Conservation (phyloP, 306 rosid species). For the Notholithocarpus densiflorus region DNA sequence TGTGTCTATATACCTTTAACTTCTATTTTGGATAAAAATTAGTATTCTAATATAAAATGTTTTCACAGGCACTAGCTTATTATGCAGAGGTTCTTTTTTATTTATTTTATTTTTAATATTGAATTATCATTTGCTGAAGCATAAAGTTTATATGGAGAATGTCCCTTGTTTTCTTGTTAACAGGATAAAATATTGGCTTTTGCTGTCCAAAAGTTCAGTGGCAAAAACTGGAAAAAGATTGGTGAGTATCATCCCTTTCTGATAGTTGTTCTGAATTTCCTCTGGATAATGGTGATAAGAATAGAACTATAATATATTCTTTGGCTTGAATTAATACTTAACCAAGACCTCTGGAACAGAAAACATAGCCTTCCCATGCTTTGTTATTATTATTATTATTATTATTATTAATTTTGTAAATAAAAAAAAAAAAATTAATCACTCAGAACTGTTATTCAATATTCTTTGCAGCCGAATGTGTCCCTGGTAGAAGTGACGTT, state of each 20-base stretch:
- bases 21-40: no score
- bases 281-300: neutral
- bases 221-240: conserved; percentile 44
- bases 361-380: no score
- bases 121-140: neutral
- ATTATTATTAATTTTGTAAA: no score
- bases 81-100: no score
- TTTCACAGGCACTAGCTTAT: no score
- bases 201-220: conserved; percentile 28
- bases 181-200: conserved; percentile 31
- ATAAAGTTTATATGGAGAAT: neutral
- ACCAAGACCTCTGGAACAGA: no score
- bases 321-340: neutral
- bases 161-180: conserved; percentile 1
- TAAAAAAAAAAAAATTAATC: neutral
- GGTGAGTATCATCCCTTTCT: conserved; percentile 23
- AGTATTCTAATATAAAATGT: no score
- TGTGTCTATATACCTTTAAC: neutral
- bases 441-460: neutral
- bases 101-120: neutral
- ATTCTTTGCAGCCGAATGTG: conserved; percentile 34
- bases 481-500: conserved; percentile 35
- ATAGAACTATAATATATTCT: neutral
- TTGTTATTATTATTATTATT: no score
- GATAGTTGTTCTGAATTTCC: neutral